Percentiles rank a stretch among this genome's conserved stretches.
These are phyloP conservation scores for Isatis tinctoria DNA, from an alignment of 345 rosid species.

Conservation along the genomic window DNA sequence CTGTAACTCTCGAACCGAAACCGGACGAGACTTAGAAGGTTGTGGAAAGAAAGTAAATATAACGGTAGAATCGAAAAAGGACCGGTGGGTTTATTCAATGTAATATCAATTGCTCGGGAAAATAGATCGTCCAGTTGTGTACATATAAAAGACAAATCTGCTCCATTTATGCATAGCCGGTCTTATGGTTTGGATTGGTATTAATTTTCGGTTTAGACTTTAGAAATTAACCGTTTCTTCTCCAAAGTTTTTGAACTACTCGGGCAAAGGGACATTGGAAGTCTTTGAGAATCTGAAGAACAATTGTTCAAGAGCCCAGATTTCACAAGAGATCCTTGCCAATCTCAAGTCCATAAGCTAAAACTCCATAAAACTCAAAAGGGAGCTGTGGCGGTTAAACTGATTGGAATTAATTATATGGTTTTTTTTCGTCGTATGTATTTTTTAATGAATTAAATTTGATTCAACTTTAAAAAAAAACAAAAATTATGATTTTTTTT, in stretches of 20 bases:
- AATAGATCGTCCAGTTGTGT: constrained; percentile 25
- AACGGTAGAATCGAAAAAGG: constrained; percentile 13
- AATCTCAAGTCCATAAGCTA: too few relatives aligned
- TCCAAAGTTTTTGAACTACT: background rate
- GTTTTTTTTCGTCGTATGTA: too few relatives aligned
- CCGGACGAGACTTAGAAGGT: constrained; percentile 58
- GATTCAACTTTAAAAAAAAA: too few relatives aligned
- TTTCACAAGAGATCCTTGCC: too few relatives aligned
- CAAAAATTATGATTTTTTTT: too few relatives aligned
- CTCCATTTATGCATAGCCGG: constrained; percentile 3
- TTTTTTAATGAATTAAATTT: too few relatives aligned
- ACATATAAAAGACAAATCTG: constrained; percentile 6
- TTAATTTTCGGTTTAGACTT: background rate
- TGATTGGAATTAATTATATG: too few relatives aligned
- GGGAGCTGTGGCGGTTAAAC: too few relatives aligned
- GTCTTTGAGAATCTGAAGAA: too few relatives aligned
- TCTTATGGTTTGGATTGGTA: background rate
- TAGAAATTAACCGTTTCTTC: background rate
- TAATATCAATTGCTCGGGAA: constrained; percentile 16
- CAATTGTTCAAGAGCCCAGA: too few relatives aligned
- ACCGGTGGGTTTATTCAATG: constrained; percentile 2
- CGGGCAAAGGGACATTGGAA: background rate
- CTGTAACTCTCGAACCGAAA: constrained; percentile 82
- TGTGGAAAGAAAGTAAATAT: constrained; percentile 20
- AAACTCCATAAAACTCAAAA: too few relatives aligned